A percentile compares a stretch with the other conserved stretches of the same genome.
Conservation (phyloP, 208 protist genomes). For the Leishmania arabica region DNA sequence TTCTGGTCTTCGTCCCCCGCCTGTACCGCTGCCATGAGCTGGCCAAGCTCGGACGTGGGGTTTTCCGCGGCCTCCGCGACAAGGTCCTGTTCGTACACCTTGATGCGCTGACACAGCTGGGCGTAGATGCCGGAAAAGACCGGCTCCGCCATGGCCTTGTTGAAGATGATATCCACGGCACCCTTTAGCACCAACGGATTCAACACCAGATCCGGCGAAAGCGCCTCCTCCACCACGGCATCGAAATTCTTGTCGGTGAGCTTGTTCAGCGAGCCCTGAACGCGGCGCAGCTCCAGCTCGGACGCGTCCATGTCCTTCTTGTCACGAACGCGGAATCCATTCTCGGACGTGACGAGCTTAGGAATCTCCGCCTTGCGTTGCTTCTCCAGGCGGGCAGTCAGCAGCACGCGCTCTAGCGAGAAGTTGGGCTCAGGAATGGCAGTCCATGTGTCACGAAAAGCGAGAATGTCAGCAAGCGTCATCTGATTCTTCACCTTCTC, state of each 20-base stretch:
- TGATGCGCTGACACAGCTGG: constrained; percentile 71
- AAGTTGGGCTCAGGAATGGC: constrained; percentile 61
- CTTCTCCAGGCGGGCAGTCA: constrained; percentile 50
- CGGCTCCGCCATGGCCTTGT: constrained; percentile 88
- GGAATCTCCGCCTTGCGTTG: constrained; percentile 67
- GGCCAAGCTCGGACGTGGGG: constrained; percentile 36
- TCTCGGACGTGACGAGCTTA: constrained; percentile 81
- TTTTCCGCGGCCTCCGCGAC: constrained; percentile 41
- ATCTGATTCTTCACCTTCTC: constrained; percentile 80
- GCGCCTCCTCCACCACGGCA: constrained; percentile 57
- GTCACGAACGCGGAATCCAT: constrained; percentile 81
- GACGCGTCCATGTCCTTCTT: constrained; percentile 70
- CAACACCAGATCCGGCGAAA: constrained; percentile 72
- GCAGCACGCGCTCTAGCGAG: constrained; percentile 70
- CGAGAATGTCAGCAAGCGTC: constrained; percentile 72
- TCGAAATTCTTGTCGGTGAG: constrained; percentile 89
- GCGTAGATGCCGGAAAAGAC: constrained; percentile 89
- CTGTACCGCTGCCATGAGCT: constrained; percentile 25
- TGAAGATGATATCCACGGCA: constrained; percentile 83
- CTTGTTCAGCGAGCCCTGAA: constrained; percentile 89
- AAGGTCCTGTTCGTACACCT: constrained; percentile 76
- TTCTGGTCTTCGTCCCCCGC: constrained; percentile 27
- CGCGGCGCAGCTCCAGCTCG: constrained; percentile 67
- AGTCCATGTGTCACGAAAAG: constrained; percentile 86
- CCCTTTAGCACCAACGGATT: constrained; percentile 63